Evolutionary conservation across 2,329 filamentous ascomycete genomes (phyloP).

Genomic region (Colletotrichum sojae): DNA sequence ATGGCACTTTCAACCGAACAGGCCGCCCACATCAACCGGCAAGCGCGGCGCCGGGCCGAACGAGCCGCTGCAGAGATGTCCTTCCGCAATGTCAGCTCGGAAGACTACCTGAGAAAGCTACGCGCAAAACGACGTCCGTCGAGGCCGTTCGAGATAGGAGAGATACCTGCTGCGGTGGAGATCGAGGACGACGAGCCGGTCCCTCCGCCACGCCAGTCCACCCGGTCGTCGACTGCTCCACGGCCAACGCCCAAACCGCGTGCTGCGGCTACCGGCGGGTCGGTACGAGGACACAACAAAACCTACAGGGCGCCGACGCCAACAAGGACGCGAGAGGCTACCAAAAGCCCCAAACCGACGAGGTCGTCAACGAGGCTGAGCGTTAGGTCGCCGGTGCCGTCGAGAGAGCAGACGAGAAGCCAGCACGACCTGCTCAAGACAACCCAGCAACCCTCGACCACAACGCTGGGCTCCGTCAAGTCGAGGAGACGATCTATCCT

Average conservation of each 20-base stretch:
- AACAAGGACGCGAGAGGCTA: not conserved
- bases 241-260: not conserved
- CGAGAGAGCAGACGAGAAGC: not conserved
- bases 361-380: not conserved
- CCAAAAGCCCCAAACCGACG: not conserved
- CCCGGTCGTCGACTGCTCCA: not conserved
- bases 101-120: conserved; percentile 29
- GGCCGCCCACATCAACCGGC: conserved; percentile 26
- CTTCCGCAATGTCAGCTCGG: conserved; percentile 29
- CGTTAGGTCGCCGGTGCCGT: not conserved
- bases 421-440: conserved; percentile 1
- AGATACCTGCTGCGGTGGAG: conserved; percentile 31
- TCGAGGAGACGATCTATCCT: not conserved
- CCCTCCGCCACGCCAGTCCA: not conserved
- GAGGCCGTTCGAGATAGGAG: conserved; percentile 20
- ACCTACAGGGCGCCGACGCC: not conserved
- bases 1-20: conserved; percentile 33
- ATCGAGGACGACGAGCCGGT: conserved; percentile 23
- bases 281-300: not conserved
- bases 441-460: not conserved
- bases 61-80: conserved; percentile 36
- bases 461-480: not conserved
- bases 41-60: conserved; percentile 33
- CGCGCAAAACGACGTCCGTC: conserved; percentile 30
- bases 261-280: not conserved